Base-by-base conservation (phyloP, 176 grass and related monocot genomes). In the Coix lacrymajobi region DNA sequence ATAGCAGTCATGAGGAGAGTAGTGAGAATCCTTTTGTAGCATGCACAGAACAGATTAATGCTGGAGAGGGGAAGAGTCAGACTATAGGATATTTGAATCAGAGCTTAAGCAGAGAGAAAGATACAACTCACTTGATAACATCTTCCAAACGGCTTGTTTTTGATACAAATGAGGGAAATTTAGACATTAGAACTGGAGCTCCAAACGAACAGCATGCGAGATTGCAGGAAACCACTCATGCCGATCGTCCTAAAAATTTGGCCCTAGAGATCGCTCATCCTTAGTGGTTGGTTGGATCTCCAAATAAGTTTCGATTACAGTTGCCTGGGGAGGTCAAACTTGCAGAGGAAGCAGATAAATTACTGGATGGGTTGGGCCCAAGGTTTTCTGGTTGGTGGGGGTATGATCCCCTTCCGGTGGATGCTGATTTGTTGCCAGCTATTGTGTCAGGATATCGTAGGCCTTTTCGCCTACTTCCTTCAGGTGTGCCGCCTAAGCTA, bases 331-430 rank as follows among this genome's bases (percentile, higher is more conserved):
- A 98, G 84, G 90, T 89, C 38, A 89, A 93, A 89, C 81, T 93
- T 77, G 89, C 88, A 82, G 82, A 98, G 80, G 90, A 95, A 87
- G 87, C 82, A 11, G 87, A 93, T 64, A 85, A 68, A 87, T 84
- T 98, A 31, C 91, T 98, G 48, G 84, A 93, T 71, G 96, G 92
- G 4, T 74, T 98, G 74, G 96, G 92, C 25, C 90, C 90, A 71
- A 80, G 85, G 56, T 98, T 98, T 89, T 69, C 78, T 73, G 87
- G 89, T 83, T 98, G 96, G 96, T 95, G 90, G 92, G 96, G 96
- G 8, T 95, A 85, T 77, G 76, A 90, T 17, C 92, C 90, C 36
- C 76, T 91, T 84, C 96, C 96, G 3, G 72, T 98, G 51, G 92
- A 98, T 88, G 92, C 86, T 82, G 92, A 98, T 95, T 73, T 93